Conservation (phyloP, 2,329 filamentous ascomycete genomes). For the Lasiodiplodia sp. region DNA sequence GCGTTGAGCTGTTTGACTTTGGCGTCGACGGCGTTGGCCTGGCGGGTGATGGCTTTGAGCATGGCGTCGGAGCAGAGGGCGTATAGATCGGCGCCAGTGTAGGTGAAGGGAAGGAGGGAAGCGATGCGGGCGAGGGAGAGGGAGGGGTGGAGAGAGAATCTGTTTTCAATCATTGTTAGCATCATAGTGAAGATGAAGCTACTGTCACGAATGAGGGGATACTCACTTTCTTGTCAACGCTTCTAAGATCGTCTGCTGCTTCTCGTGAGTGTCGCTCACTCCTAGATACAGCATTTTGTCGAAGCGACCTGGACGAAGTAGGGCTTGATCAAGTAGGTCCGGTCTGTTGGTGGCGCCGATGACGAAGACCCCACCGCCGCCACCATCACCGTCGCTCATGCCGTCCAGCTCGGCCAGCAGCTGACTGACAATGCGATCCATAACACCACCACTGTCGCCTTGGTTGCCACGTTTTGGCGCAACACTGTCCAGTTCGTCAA, state of each 20-base stretch:
- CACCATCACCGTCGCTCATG: constrained; percentile 87
- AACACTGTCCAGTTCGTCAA: constrained; percentile 91
- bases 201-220: constrained; percentile 37
- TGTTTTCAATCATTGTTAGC: constrained; percentile 43
- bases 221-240: constrained; percentile 91
- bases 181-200: not conserved
- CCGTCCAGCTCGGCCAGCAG: constrained; percentile 94
- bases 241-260: constrained; percentile 93
- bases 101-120: constrained; percentile 85
- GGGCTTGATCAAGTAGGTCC: constrained; percentile 87
- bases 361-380: constrained; percentile 89
- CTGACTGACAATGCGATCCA: constrained; percentile 97
- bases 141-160: constrained; percentile 82
- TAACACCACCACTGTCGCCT: constrained; percentile 95
- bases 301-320: constrained; percentile 88
- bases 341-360: constrained; percentile 96
- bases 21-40: constrained; percentile 81
- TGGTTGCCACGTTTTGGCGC: constrained; percentile 97
- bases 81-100: constrained; percentile 97
- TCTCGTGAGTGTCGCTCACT: constrained; percentile 94
- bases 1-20: constrained; percentile 78
- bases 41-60: constrained; percentile 96
- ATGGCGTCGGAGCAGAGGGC: constrained; percentile 97
- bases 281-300: constrained; percentile 99
- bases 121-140: constrained; percentile 80